Evolutionary conservation across 169 alveolate genomes (phyloP), one percentile per base, ranked within the genome.

Genomic region (Plasmodium blacklocki): DNA sequence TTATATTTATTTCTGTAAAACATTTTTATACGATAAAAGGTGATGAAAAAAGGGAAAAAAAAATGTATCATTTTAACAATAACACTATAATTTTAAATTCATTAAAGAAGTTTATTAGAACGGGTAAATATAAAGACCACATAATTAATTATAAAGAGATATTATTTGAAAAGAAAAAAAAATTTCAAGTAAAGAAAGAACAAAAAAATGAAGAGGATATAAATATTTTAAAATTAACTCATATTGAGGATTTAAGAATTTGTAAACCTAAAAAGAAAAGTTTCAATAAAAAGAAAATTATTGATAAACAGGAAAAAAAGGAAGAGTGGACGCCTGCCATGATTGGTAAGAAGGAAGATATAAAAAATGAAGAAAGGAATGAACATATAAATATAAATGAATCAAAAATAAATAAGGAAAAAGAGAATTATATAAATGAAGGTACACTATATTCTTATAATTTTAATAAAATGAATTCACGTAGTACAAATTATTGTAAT

Each of bases 81-180:
- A 39, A 39, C 47, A 0, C 11, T 5, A 39, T 39, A 5, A 39
- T 39, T 39, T 39, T 39, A 39, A 39, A 39, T 39, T 39, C 47
- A 5, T 39, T 39, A 29, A 49, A 18, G 19, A 83, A 56, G 39
- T 68, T 63, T 63, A 83, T 83, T 68, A 67, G 91, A 63, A 43
- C 73, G 3, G 91, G 91, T 0, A 83, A 83, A 70, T 83, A 63
- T 83, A 68, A 67, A 9, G 85, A 83, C 23, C 64, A 2, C 8
- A 15, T 59, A 1, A 18, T 76, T 56, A 21, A 32, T 58, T 68
- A 23, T 56, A 29, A 83, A 67, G 49, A 67, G 14, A 43, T 56
- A 12, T 50, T 60, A 23, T 56, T 18, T 15, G 50, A 63, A 21
- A 68, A 49, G 14, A 52, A 39, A 26, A 64, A 80, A 72, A 73